phyloP scores from a whole-genome alignment of 169 alveolate species.

The Perkinsus marinus region DNA sequence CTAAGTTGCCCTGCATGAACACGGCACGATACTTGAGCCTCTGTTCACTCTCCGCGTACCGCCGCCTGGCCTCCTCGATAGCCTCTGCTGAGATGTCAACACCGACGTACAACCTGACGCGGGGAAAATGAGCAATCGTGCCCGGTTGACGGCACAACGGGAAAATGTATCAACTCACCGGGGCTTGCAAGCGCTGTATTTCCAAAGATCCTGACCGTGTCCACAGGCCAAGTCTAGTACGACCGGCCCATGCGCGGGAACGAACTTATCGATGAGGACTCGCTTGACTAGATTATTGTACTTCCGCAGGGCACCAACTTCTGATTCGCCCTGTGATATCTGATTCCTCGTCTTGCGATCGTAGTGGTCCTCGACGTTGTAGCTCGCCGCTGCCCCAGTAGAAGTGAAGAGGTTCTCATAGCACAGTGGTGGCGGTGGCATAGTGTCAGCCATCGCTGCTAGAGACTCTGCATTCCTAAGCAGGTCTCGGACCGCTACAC shows the following conservation, averaged over 20 bases:
- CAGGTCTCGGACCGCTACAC: background rate
- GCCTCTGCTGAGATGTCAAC: slow-evolving; percentile 42
- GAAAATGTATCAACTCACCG: background rate
- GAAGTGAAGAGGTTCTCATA: background rate
- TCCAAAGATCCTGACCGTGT: slow-evolving; percentile 44
- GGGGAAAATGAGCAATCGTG: background rate
- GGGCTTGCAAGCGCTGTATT: slow-evolving; percentile 33
- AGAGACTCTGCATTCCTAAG: background rate
- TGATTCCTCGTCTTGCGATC: background rate
- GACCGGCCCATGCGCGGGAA: background rate
- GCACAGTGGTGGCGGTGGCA: background rate
- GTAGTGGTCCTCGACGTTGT: background rate
- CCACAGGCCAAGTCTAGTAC: slow-evolving; percentile 49
- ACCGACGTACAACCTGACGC: slow-evolving; percentile 15
- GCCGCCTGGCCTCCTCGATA: slow-evolving; percentile 36
- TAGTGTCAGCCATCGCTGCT: background rate
- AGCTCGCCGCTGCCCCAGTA: background rate
- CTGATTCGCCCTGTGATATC: background rate
- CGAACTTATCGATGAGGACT: slow-evolving; percentile 18
- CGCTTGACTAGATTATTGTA: slow-evolving; percentile 23
- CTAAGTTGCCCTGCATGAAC: background rate
- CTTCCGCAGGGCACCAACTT: slow-evolving; percentile 18
- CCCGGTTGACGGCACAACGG: slow-evolving; percentile 1
- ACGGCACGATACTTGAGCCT: background rate
- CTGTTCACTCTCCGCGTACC: slow-evolving; percentile 1